A percentile compares a stretch with the other conserved stretches of the same genome.
Conservation (phyloP, 2,329 filamentous ascomycete species). For the Colletotrichum gigasporum region DNA sequence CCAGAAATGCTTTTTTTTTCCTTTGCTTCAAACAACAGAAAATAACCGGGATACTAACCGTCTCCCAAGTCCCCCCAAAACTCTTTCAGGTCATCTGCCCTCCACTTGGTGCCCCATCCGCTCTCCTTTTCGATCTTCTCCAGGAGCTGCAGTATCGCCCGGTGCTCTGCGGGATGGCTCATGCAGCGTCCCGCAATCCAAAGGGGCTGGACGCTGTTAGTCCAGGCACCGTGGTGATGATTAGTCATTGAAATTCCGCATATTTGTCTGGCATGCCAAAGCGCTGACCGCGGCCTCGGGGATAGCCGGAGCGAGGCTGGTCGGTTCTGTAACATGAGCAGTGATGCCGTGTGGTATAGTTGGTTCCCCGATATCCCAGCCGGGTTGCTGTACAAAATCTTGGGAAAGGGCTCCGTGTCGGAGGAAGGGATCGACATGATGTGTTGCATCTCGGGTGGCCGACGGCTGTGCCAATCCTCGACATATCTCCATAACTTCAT, state of each 20-base stretch:
- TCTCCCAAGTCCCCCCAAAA: conserved; percentile 43
- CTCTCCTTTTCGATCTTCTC: conserved; percentile 60
- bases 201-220: conserved; percentile 66
- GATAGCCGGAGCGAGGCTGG: conserved; percentile 39
- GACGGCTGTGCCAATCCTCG: conserved; percentile 55
- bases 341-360: conserved; percentile 64
- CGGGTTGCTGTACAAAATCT: conserved; percentile 62
- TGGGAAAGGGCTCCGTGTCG: conserved; percentile 55
- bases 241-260: conserved; percentile 67
- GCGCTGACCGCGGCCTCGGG: conserved; percentile 45
- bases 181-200: conserved; percentile 65
- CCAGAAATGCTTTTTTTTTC: background rate
- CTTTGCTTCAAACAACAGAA: conserved; percentile 4
- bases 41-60: conserved; percentile 30
- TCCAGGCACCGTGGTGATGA: conserved; percentile 63
- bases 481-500: conserved; percentile 59
- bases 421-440: conserved; percentile 47
- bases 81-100: conserved; percentile 58
- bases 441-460: conserved; percentile 57
- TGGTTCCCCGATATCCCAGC: conserved; percentile 67
- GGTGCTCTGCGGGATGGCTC: conserved; percentile 57
- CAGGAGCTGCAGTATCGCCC: conserved; percentile 52
- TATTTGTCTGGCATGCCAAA: conserved; percentile 66
- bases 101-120: conserved; percentile 63
- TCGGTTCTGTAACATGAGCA: conserved; percentile 58